These are phyloP conservation scores for Fusarium redolens DNA, from an alignment of 2,329 filamentous ascomycete genomes.

Conservation along the genomic window DNA sequence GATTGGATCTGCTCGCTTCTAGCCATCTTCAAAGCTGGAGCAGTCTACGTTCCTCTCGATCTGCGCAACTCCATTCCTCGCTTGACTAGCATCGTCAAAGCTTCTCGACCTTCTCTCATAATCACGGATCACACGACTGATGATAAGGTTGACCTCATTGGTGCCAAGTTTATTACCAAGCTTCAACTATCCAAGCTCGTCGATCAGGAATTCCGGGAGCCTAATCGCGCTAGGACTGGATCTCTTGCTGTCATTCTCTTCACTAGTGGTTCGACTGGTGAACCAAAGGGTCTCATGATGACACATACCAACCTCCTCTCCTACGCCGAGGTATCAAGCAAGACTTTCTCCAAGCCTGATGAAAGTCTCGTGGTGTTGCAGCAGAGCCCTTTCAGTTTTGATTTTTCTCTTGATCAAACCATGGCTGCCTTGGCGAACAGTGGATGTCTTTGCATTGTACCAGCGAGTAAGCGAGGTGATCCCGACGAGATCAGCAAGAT, in stretches of 20 bases:
- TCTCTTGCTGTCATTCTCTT: neutral
- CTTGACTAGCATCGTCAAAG: neutral
- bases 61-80: neutral
- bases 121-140: neutral
- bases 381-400: neutral
- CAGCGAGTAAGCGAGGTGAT: neutral
- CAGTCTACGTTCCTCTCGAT: neutral
- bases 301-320: neutral
- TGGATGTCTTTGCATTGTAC: neutral
- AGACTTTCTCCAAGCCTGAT: neutral
- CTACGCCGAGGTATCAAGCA: neutral
- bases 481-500: neutral
- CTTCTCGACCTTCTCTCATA: neutral
- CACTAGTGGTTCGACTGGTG: neutral
- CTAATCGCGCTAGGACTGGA: neutral
- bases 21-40: neutral
- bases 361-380: neutral
- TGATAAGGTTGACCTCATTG: neutral
- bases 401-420: neutral
- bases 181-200: neutral
- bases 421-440: neutral
- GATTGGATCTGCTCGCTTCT: neutral
- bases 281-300: neutral
- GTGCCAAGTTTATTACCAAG: neutral
- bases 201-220: neutral